A percentile compares a stretch with the other conserved stretches of the same genome.
Conservation (phyloP, 2,329 filamentous ascomycete genomes). For the Myriosclerotinia curreyana region DNA sequence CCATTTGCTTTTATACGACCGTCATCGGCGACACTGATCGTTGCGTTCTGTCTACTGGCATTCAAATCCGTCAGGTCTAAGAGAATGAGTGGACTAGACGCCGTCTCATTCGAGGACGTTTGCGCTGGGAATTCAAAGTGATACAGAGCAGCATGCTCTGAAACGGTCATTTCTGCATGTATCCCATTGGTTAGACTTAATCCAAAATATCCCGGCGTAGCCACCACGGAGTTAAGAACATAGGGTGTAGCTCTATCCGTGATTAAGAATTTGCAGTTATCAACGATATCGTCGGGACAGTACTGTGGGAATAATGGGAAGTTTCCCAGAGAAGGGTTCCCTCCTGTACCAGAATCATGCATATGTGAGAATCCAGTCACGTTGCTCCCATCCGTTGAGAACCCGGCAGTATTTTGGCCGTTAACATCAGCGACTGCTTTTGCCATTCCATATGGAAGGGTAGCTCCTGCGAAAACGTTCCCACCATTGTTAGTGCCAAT, state of each 20-base stretch:
- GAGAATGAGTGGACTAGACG: constrained; percentile 53
- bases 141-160: constrained; percentile 62
- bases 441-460: constrained; percentile 53
- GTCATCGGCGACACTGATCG: constrained; percentile 52
- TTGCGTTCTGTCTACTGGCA: constrained; percentile 57
- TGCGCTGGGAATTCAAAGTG: constrained; percentile 56
- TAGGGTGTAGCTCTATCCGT: constrained; percentile 46
- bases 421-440: constrained; percentile 55
- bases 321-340: constrained; percentile 47
- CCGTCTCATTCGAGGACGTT: constrained; percentile 39
- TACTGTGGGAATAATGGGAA: constrained; percentile 48
- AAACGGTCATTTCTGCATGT: constrained; percentile 62
- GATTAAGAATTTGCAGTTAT: constrained; percentile 54
- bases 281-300: constrained; percentile 48
- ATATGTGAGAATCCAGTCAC: constrained; percentile 51
- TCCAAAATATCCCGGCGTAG: constrained; percentile 63
- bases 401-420: constrained; percentile 46
- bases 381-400: constrained; percentile 47
- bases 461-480: constrained; percentile 52
- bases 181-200: constrained; percentile 57
- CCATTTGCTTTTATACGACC: constrained; percentile 62
- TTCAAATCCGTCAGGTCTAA: constrained; percentile 64
- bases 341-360: constrained; percentile 48
- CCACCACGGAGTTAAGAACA: constrained; percentile 49
- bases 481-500: constrained; percentile 54